phyloP scores from a whole-genome alignment of 805 yeast genomes.

The Cyberlindnera misumaiensis region DNA sequence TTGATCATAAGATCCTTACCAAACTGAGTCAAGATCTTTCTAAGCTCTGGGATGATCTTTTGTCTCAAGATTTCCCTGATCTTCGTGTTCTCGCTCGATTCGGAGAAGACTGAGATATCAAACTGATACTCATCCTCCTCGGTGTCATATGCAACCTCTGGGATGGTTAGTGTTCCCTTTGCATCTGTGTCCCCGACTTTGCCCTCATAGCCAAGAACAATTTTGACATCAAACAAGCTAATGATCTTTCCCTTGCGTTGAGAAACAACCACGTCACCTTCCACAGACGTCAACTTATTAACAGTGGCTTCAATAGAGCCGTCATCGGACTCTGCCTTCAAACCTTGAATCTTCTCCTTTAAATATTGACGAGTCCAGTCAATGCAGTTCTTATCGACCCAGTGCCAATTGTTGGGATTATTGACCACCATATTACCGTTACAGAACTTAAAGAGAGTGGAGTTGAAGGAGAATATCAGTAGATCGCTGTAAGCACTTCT shows the following conservation, averaged over 20 bases:
- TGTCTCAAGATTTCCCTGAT: conserved; percentile 43
- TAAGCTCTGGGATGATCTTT: conserved; percentile 61
- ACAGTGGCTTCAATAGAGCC: conserved; percentile 30
- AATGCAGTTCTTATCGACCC: conserved; percentile 97
- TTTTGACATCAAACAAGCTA: conserved; percentile 75
- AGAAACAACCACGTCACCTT: conserved; percentile 95
- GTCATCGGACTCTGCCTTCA: conserved; percentile 22
- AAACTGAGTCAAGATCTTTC: conserved; percentile 53
- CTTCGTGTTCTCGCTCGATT: conserved; percentile 45
- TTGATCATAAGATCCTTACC: conserved; percentile 69
- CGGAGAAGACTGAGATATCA: conserved; percentile 56
- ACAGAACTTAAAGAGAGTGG: too few relatives aligned
- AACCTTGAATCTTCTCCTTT: conserved; percentile 47
- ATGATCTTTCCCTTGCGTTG: conserved; percentile 97
- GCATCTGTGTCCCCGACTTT: conserved; percentile 34
- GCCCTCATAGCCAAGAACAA: conserved; percentile 57
- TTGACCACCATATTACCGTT: conserved; percentile 70
- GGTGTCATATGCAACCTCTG: conserved; percentile 92
- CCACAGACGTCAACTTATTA: conserved; percentile 40
- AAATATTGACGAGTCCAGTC: conserved; percentile 85
- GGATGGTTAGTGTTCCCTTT: conserved; percentile 72
- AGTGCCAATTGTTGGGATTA: conserved; percentile 99
- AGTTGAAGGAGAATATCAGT: too few relatives aligned
- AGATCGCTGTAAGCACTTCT: too few relatives aligned
- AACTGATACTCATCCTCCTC: conserved; percentile 83